Evolutionary conservation across 2,329 filamentous ascomycete species (phyloP).

Genomic region (Elsinoe fawcettii): DNA sequence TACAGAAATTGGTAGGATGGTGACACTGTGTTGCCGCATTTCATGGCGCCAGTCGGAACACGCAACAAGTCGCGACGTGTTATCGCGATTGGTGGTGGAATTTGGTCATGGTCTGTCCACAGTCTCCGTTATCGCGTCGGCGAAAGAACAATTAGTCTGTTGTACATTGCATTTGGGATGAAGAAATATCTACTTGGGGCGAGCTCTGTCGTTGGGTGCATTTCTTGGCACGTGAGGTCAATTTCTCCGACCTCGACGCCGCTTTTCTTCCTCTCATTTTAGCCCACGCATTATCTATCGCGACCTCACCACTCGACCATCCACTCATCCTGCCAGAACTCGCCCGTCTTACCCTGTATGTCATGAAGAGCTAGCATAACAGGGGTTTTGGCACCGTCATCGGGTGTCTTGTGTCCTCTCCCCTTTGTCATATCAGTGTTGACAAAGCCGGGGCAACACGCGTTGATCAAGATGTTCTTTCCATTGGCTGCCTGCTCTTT

Average conservation of each 20-base stretch:
- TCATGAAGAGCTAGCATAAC: constrained; percentile 30
- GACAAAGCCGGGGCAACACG: constrained; percentile 32
- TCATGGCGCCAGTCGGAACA: neutral
- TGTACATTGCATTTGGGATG: neutral
- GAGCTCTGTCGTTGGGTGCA: constrained; percentile 5
- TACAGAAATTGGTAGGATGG: constrained; percentile 2
- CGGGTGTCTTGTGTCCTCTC: constrained; percentile 28
- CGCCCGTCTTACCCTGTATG: constrained; percentile 27
- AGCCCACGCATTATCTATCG: neutral
- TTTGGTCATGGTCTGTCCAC: neutral
- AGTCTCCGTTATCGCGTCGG: neutral
- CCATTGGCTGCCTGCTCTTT: constrained; percentile 24
- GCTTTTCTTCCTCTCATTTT: neutral
- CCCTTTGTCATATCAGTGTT: constrained; percentile 33
- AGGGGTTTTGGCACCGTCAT: constrained; percentile 31
- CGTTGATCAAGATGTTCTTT: constrained; percentile 27
- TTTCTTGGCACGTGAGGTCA: constrained; percentile 1
- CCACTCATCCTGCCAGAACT: constrained; percentile 31
- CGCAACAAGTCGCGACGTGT: neutral
- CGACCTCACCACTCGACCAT: constrained; percentile 26
- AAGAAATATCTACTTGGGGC: neutral
- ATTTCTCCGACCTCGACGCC: neutral
- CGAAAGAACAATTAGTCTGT: neutral
- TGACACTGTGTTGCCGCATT: neutral
- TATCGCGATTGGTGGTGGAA: neutral